Conservation (phyloP, 352 stramenopile genomes). For the Phytophthora citrophthora region DNA sequence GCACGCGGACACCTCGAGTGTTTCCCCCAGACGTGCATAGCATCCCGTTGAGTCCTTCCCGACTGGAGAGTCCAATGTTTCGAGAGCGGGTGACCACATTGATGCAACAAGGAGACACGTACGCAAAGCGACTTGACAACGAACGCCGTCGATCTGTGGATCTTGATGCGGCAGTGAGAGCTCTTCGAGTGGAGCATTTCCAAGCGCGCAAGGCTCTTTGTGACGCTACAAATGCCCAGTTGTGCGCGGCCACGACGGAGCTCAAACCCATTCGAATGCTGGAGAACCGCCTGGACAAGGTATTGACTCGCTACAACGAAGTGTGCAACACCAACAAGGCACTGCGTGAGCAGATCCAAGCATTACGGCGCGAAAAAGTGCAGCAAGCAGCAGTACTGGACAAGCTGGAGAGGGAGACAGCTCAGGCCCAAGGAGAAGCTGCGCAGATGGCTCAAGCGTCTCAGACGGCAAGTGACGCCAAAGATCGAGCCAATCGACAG, state of each 20-base stretch:
- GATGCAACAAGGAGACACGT: slow-evolving; percentile 79
- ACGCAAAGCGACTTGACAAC: slow-evolving; percentile 73
- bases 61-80: slow-evolving; percentile 79
- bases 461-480: slow-evolving; percentile 81
- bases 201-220: slow-evolving; percentile 63
- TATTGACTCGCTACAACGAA: slow-evolving; percentile 87
- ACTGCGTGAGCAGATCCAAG: slow-evolving; percentile 81
- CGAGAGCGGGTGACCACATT: slow-evolving; percentile 62
- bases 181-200: slow-evolving; percentile 45
- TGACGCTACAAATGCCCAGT: slow-evolving; percentile 51
- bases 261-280: slow-evolving; percentile 75
- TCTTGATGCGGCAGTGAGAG: slow-evolving; percentile 41
- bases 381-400: slow-evolving; percentile 78
- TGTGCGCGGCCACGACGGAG: slow-evolving; percentile 53
- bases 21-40: slow-evolving; percentile 60
- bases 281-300: slow-evolving; percentile 85
- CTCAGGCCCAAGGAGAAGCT: slow-evolving; percentile 86
- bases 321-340: slow-evolving; percentile 86
- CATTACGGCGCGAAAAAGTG: slow-evolving; percentile 79
- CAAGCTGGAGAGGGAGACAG: slow-evolving; percentile 85
- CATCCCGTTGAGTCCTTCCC: slow-evolving; percentile 69
- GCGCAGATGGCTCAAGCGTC: slow-evolving; percentile 72
- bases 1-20: slow-evolving; percentile 50
- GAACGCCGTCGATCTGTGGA: slow-evolving; percentile 60
- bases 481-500: slow-evolving; percentile 87